Evolutionary conservation across 139 green algal genomes (phyloP).

Genomic region (Volvox reticuliferus): DNA sequence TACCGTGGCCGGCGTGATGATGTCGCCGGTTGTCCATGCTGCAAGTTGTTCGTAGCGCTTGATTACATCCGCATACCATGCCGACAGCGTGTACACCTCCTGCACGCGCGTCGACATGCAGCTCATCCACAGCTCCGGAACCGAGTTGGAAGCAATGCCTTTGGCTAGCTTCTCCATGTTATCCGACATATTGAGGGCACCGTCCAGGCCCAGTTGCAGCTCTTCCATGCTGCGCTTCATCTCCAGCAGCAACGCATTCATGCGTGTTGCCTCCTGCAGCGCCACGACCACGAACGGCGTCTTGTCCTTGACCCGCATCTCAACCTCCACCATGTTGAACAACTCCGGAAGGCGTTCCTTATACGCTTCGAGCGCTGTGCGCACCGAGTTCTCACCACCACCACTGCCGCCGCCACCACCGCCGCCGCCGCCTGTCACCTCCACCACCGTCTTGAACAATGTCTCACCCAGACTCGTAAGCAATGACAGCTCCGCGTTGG

Average conservation of each 20-base stretch:
- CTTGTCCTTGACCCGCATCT: constrained; percentile 84
- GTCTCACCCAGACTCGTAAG: constrained; percentile 87
- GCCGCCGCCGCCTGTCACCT: constrained; percentile 77
- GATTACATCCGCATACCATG: constrained; percentile 83
- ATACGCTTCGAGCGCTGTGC: constrained; percentile 71
- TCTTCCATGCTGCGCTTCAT: constrained; percentile 89
- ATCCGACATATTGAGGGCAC: constrained; percentile 90
- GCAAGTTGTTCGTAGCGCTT: constrained; percentile 84
- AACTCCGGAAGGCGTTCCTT: constrained; percentile 79
- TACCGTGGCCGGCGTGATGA: constrained; percentile 74
- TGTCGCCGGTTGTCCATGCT: constrained; percentile 76
- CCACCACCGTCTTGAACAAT: constrained; percentile 87
- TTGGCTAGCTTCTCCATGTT: constrained; percentile 85
- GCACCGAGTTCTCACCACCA: constrained; percentile 69
- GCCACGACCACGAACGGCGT: constrained; percentile 88
- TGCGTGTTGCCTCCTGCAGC: constrained; percentile 83
- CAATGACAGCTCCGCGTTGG: constrained; percentile 88
- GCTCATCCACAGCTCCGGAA: constrained; percentile 82
- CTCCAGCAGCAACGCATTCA: constrained; percentile 86
- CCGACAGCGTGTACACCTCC: constrained; percentile 78
- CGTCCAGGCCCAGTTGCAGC: constrained; percentile 88
- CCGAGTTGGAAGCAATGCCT: constrained; percentile 82
- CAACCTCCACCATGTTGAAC: constrained; percentile 90
- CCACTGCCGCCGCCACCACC: constrained; percentile 66
- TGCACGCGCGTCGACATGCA: constrained; percentile 88